Conservation (phyloP, 2,329 filamentous ascomycete genomes). For the Alternaria sp. region DNA sequence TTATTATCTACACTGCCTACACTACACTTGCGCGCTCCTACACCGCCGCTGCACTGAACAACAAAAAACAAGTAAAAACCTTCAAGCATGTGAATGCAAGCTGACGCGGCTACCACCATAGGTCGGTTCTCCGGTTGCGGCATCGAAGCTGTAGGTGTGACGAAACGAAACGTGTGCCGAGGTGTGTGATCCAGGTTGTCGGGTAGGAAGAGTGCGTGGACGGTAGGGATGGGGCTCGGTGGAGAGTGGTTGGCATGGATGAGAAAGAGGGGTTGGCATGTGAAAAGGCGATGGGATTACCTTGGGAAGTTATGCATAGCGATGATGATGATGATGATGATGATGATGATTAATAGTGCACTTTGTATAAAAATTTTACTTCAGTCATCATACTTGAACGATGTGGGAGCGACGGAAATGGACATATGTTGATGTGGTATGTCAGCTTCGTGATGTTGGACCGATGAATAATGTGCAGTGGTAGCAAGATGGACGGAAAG, state of each 20-base stretch:
- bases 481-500: not conserved
- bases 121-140: slow-evolving; percentile 23
- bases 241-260: not conserved
- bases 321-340: not conserved
- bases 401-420: not conserved
- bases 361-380: not conserved
- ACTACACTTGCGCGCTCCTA: not conserved
- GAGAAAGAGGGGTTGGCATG: slow-evolving; percentile 1
- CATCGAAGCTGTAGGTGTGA: slow-evolving; percentile 21
- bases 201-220: not conserved
- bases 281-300: not conserved
- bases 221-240: not conserved
- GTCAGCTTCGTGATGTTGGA: not conserved
- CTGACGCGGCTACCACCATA: slow-evolving; percentile 18
- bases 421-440: not conserved
- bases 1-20: not conserved
- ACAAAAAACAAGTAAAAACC: not conserved
- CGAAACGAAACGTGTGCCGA: slow-evolving; percentile 16
- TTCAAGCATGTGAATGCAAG: slow-evolving; percentile 17
- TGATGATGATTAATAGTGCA: not conserved
- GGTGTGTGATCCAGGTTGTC: not conserved
- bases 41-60: not conserved
- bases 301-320: not conserved
- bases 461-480: not conserved
- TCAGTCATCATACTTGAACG: not conserved